A percentile compares a stretch with the other conserved stretches of the same genome.
These are phyloP conservation scores for Tolypocladium pustulatum DNA, from an alignment of 2,329 filamentous ascomycete genomes.

Conservation along the genomic window DNA sequence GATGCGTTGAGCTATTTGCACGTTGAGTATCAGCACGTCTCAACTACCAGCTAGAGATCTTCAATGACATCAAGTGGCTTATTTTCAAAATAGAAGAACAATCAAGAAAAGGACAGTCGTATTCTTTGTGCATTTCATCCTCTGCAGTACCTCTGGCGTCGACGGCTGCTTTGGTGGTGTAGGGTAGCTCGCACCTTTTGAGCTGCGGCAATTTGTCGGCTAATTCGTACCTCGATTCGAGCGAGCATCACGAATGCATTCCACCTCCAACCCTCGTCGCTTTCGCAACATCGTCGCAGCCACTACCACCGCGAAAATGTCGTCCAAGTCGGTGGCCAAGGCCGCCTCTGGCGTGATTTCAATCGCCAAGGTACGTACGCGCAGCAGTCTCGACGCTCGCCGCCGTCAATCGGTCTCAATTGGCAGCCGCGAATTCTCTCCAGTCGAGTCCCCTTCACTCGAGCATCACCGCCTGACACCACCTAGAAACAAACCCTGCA, in stretches of 20 bases:
- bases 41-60: background rate
- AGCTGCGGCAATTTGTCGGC: conserved; percentile 9
- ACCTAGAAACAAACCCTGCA: conserved; percentile 90
- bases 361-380: conserved; percentile 43
- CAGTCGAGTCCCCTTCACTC: conserved; percentile 3
- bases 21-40: background rate
- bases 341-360: conserved; percentile 42
- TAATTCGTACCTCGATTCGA: conserved; percentile 3
- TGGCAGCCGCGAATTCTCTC: background rate
- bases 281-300: conserved; percentile 7
- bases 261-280: conserved; percentile 4
- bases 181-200: background rate
- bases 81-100: no score
- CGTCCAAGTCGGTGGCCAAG: conserved; percentile 49
- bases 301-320: conserved; percentile 36
- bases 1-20: background rate
- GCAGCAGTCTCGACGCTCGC: background rate
- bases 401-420: background rate
- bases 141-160: no score
- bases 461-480: background rate
- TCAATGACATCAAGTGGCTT: background rate
- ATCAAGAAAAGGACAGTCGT: no score
- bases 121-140: background rate
- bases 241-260: conserved; percentile 4
- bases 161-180: background rate